These are phyloP conservation scores for Diaporthe helianthi DNA, from an alignment of 2,329 filamentous ascomycete species.

Conservation along the genomic window DNA sequence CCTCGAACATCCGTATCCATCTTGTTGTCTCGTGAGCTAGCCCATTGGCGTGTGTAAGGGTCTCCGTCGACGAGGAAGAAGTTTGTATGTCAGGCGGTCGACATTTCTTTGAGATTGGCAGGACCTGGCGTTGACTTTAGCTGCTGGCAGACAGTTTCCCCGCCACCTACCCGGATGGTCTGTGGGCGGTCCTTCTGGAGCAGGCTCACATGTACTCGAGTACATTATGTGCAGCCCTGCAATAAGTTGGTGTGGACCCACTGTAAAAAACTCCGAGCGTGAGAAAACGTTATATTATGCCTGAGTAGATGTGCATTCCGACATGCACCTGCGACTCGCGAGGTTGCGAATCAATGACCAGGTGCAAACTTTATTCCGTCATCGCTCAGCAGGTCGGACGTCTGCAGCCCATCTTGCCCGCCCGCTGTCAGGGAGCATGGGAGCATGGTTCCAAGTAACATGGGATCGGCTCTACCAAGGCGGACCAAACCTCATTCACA, in stretches of 20 bases:
- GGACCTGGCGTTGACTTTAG: too few relatives aligned
- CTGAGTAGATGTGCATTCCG: neutral
- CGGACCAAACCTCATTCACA: neutral
- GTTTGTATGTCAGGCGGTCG: neutral
- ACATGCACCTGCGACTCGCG: slow-evolving; percentile 18
- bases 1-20: slow-evolving; percentile 12
- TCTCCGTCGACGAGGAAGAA: neutral
- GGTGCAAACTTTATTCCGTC: slow-evolving; percentile 14
- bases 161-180: neutral
- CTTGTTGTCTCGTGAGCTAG: slow-evolving; percentile 1
- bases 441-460: neutral
- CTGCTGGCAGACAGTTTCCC: neutral
- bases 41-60: neutral
- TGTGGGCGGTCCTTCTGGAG: slow-evolving; percentile 5
- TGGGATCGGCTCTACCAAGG: neutral
- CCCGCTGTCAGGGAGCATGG: neutral
- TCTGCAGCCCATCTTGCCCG: neutral
- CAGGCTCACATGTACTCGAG: too few relatives aligned
- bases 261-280: slow-evolving; percentile 23
- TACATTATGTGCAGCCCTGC: too few relatives aligned
- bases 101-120: neutral
- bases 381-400: neutral
- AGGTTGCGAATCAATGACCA: slow-evolving; percentile 23
- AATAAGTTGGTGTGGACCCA: slow-evolving; percentile 10
- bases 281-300: neutral